Base-by-base conservation (phyloP, 108 stramenopile species). In the Mayamaea pseudoterrestris region DNA sequence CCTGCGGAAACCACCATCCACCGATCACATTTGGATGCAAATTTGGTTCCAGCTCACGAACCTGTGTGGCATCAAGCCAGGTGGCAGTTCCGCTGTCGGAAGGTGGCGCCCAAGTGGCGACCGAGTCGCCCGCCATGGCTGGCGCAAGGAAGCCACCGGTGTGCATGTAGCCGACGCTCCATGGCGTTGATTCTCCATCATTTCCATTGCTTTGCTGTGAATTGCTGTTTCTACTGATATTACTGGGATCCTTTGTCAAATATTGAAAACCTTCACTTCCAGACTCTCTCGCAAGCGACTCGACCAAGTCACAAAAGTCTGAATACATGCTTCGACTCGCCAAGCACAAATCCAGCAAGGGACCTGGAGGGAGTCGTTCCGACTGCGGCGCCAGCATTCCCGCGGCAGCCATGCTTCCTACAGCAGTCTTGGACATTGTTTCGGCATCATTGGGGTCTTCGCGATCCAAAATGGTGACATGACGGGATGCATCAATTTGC, bases 1-100 rank as follows among this genome's bases (percentile, higher is more conserved):
- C 94, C 35, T 92, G 80, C 8, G 90, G 87, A 56, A 88, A 95
- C 91, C 91, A 95, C 90, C 90, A 95, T 13, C 90, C 94, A n/a
- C 94, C 94, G 21, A 83, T 53, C 0, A 90, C 83, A 11, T 87
- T 53, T 4, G 61, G 62, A 30, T 77, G 66, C 3, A 95, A 31
- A 43, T 60, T 52, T 1, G 94, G 94, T 66, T 95, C 94, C 53
- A 93, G 53, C 35, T 83, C 86, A 23, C 75, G 61, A 0, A 88
- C 80, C 58, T 92, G 90, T 4, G 60, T 59, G 1, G 64, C 76
- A 42, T 87, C 91, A 41, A 95, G 52, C 91, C 94, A 93, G 5
- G 54, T 45, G 8, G 90, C 84, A 13, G 63, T 32, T 0, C 79
- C 79, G 17, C 60, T 69, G 11, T 64, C 53, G 9, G 64, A 50